Percentiles rank a stretch among this genome's conserved stretches.
phyloP scores from a whole-genome alignment of 2,329 filamentous ascomycete genomes.

The Sporothrix phasma region DNA sequence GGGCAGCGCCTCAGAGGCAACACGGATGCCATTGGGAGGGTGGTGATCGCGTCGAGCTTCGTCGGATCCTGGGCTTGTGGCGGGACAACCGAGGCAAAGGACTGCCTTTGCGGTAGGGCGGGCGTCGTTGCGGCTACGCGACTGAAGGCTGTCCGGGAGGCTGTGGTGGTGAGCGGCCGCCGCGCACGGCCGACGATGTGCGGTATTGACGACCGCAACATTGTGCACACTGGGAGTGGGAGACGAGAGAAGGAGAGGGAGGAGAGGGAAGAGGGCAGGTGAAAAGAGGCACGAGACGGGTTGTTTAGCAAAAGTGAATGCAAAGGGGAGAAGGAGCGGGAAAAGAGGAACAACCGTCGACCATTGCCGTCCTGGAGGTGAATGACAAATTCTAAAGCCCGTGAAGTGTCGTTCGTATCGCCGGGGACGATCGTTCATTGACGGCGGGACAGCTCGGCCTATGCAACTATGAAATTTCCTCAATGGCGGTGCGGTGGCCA shows the following conservation, averaged over 20 bases:
- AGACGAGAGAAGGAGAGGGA: not conserved
- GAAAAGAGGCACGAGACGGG: not conserved
- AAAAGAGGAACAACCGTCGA: not conserved
- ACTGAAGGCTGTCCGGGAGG: not conserved
- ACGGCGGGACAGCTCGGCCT: not conserved
- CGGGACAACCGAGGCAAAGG: conserved; percentile 9
- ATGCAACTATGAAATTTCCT: conserved; percentile 13
- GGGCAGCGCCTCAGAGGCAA: conserved; percentile 88
- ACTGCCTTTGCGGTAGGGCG: not conserved
- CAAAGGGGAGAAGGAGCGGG: not conserved
- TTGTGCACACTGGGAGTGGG: not conserved
- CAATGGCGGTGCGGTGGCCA: not conserved
- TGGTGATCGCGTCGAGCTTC: conserved; percentile 80
- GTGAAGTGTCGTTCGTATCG: not conserved
- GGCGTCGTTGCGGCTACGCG: not conserved
- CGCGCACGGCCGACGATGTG: conserved; percentile 11
- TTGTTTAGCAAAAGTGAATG: not conserved
- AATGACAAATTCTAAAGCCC: not conserved
- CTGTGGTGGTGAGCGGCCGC: conserved; percentile 7
- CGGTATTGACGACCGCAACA: conserved; percentile 16
- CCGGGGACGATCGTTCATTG: not conserved
- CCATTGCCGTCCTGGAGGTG: not conserved
- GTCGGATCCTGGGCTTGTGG: conserved; percentile 56
- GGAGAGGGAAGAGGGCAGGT: not conserved
- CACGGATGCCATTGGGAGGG: conserved; percentile 84